Evolutionary conservation across 257 asterid species (phyloP).

Genomic region (Nicotiana attenuata): DNA sequence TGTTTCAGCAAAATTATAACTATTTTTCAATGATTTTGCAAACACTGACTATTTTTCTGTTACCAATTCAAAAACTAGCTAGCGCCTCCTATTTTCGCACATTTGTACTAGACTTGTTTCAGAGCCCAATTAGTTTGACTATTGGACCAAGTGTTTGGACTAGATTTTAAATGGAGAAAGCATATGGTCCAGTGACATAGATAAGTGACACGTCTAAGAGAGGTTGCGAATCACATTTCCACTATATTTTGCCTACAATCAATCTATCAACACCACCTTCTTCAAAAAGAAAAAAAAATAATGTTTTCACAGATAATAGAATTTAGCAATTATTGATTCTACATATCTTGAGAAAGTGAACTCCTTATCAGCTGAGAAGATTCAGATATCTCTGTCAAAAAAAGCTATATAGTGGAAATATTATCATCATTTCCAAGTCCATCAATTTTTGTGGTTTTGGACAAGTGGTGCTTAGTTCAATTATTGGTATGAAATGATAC

Average conservation of each 20-base stretch:
- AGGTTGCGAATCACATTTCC: neutral
- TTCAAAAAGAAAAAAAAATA: neutral
- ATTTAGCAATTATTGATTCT: neutral
- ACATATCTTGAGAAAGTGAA: conserved; percentile 1
- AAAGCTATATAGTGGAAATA: neutral
- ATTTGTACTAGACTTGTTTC: too few relatives aligned
- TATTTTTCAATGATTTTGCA: too few relatives aligned
- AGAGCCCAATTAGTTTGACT: too few relatives aligned
- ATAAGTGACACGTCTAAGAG: neutral
- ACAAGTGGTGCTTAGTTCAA: conserved; percentile 4
- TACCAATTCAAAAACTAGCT: too few relatives aligned
- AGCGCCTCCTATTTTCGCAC: too few relatives aligned
- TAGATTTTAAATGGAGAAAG: too few relatives aligned
- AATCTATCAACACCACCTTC: neutral
- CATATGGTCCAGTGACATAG: neutral
- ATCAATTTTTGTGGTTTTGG: neutral
- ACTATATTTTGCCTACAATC: neutral
- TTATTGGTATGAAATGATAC: neutral
- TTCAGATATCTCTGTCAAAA: neutral
- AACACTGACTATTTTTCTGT: too few relatives aligned
- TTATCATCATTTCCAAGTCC: conserved; percentile 9
- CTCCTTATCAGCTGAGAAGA: conserved; percentile 6
- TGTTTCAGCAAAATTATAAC: too few relatives aligned
- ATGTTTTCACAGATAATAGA: neutral
- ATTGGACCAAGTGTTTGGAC: too few relatives aligned